Base-by-base conservation (phyloP, 2,329 filamentous ascomycete genomes). In the Tolypocladium endophyticum region DNA sequence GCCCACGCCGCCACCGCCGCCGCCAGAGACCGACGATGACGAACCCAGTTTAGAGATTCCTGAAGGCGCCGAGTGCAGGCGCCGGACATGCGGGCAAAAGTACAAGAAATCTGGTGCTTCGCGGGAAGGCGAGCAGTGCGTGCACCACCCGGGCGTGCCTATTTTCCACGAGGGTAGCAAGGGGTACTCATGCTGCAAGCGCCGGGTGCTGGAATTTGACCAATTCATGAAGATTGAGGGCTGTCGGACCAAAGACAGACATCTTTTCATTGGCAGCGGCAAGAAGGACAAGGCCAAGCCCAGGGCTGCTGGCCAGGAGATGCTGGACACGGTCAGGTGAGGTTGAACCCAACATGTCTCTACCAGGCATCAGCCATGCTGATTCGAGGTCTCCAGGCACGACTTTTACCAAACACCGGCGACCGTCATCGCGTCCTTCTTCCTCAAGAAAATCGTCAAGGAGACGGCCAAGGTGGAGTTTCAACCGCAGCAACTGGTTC, bases 91-190 rank as follows among this genome's bases (percentile, higher is more conserved):
- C 72, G 85, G 84, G 14, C 77, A 76, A 20, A 79, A 76, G 47
- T 95, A 92, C 74, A 81, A 80, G 59, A 82, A 82, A 63, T 83
- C 82, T 0, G 71, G 77, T 52, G 73, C 77, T 33, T 12, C 30
- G 39, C 79, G 89, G 64, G 85, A 88, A 38, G 83, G 79, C 1
- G 92, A 97, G 77, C 80, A 84, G 62, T 99, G 94, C 71, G 81
- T 90, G 55, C 87, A 96, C 70, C 94, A 99, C 74, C 92, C 94
- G 0, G 94, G 94, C 5, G 85, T 83, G 28, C 90, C 94, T 30
- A 87, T 99, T 65, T 99, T 99, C 77, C 94, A 99, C 73, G 94
- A 99, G 78, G 94, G 94, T 41, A 96, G 90, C 77, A 99, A 99
- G 79, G 94, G 94, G 1, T 99, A 94, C 81, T 92, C 87, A 61